Conservation (phyloP, 352 stramenopile genomes). For the Globisporangium iwayamae region DNA sequence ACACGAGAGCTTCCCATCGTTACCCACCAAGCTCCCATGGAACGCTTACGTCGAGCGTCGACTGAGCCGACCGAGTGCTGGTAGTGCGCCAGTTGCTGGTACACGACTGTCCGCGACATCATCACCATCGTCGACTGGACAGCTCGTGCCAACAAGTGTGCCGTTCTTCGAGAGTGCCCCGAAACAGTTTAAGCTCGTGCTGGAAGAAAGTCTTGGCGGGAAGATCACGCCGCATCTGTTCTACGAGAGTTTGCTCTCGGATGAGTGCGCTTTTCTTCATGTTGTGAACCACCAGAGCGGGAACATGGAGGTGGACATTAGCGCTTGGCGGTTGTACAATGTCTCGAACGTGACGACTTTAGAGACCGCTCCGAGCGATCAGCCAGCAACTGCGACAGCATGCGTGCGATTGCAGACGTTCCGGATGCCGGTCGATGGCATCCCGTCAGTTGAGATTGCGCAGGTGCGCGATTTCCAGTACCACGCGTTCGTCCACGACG, state of each 20-base stretch:
- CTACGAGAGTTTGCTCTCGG: conserved; percentile 53
- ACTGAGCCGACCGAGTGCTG: neutral
- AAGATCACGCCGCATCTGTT: conserved; percentile 47
- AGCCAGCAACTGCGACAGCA: neutral
- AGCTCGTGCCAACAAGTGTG: conserved; percentile 18
- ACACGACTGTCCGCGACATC: neutral
- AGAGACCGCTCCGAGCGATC: neutral
- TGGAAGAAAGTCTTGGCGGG: conserved; percentile 38
- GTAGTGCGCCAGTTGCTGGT: neutral
- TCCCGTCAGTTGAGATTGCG: conserved; percentile 40
- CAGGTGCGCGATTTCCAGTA: conserved; percentile 63
- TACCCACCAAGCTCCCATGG: conserved; percentile 51
- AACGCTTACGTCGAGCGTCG: conserved; percentile 13
- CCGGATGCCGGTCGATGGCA: conserved; percentile 47
- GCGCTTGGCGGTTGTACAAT: conserved; percentile 33
- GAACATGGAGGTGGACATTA: conserved; percentile 64
- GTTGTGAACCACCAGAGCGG: conserved; percentile 28
- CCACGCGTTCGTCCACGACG: conserved; percentile 33
- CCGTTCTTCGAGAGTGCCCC: conserved; percentile 51
- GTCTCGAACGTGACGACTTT: conserved; percentile 1
- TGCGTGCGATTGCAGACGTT: conserved; percentile 59
- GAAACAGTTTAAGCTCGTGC: conserved; percentile 37
- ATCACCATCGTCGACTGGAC: neutral
- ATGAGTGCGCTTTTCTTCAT: conserved; percentile 54
- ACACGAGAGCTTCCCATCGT: conserved; percentile 24